phyloP scores from a whole-genome alignment of 2,329 filamentous ascomycete species.

The Zalaria obscura region DNA sequence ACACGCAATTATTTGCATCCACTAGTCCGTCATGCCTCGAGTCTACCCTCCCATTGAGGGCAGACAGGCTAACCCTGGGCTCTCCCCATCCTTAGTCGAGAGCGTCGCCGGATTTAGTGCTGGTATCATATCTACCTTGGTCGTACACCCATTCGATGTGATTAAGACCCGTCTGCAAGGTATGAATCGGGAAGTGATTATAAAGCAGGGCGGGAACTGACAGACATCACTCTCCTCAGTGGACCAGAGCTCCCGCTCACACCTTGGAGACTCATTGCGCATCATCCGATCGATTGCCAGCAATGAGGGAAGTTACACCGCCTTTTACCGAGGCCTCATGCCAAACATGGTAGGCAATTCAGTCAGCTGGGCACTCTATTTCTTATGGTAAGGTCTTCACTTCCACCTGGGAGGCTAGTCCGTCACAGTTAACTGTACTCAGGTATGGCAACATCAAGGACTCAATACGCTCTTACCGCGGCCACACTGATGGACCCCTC shows the following conservation, averaged over 20 bases:
- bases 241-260: slow-evolving; percentile 34
- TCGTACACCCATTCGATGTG: slow-evolving; percentile 84
- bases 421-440: neutral
- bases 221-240: slow-evolving; percentile 21
- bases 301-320: slow-evolving; percentile 44
- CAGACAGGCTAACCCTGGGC: slow-evolving; percentile 33
- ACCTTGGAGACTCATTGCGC: slow-evolving; percentile 37
- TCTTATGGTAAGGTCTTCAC: slow-evolving; percentile 42
- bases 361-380: slow-evolving; percentile 82
- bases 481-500: slow-evolving; percentile 27
- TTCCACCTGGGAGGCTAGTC: no score
- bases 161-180: slow-evolving; percentile 87
- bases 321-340: slow-evolving; percentile 77
- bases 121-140: slow-evolving; percentile 72
- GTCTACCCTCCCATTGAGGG: slow-evolving; percentile 34
- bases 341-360: slow-evolving; percentile 89
- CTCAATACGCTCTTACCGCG: slow-evolving; percentile 28
- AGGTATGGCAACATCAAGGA: slow-evolving; percentile 46
- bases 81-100: slow-evolving; percentile 71
- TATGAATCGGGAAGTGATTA: slow-evolving; percentile 1
- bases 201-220: slow-evolving; percentile 1
- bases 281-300: slow-evolving; percentile 37
- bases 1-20: neutral
- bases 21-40: slow-evolving; percentile 26
- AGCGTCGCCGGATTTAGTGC: slow-evolving; percentile 80